Percentiles rank a stretch among this genome's conserved stretches.
Conservation (phyloP, 352 stramenopile species). For the Phytophthora meadii region DNA sequence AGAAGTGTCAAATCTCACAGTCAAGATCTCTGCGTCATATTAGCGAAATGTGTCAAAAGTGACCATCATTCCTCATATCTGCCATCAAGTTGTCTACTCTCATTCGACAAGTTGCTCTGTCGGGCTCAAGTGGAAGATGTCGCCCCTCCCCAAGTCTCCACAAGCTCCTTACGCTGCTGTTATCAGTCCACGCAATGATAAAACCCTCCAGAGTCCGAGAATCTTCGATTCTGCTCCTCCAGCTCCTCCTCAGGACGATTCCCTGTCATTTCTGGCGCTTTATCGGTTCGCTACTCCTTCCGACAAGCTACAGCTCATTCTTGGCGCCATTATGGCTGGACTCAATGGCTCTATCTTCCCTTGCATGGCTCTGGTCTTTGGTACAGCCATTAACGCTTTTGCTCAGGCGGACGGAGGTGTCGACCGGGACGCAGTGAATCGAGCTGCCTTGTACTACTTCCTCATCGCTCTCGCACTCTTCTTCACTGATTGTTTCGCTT, state of each 20-base stretch:
- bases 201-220: background rate
- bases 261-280: slow-evolving; percentile 32
- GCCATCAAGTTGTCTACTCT: background rate
- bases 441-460: slow-evolving; percentile 39
- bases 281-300: slow-evolving; percentile 43
- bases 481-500: slow-evolving; percentile 16
- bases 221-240: background rate
- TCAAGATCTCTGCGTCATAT: background rate
- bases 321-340: slow-evolving; percentile 39
- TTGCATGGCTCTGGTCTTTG: slow-evolving; percentile 62
- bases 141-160: slow-evolving; percentile 2
- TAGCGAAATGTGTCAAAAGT: slow-evolving; percentile 8
- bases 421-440: slow-evolving; percentile 33
- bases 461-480: slow-evolving; percentile 46
- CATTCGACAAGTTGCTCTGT: slow-evolving; percentile 9
- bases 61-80: slow-evolving; percentile 11
- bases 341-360: slow-evolving; percentile 58
- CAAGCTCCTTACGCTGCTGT: background rate
- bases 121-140: slow-evolving; percentile 9
- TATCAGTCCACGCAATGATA: background rate
- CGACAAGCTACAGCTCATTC: slow-evolving; percentile 40
- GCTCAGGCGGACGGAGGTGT: slow-evolving; percentile 31
- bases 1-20: background rate
- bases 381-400: slow-evolving; percentile 51
- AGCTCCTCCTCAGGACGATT: background rate